Conservation (phyloP, 1,284 basidiomycete genomes). For the Naganishia cerealis region DNA sequence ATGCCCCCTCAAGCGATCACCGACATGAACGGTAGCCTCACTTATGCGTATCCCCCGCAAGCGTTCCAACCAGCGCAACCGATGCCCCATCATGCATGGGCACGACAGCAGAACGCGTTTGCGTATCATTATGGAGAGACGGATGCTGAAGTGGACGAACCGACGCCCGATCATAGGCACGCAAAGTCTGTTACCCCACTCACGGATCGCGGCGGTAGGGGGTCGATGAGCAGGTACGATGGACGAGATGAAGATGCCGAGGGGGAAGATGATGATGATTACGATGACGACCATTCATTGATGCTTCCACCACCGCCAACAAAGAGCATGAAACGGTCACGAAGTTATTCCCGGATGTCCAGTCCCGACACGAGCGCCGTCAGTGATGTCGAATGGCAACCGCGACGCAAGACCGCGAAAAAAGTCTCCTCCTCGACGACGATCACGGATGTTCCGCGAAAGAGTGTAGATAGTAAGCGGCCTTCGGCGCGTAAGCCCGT, state of each 20-base stretch:
- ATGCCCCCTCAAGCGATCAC: constrained; percentile 20
- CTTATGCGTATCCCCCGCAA: constrained; percentile 29
- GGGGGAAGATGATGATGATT: constrained; percentile 15
- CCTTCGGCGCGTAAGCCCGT: constrained; percentile 9
- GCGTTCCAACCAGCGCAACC: constrained; percentile 27
- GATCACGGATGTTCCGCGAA: background rate
- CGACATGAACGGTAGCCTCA: constrained; percentile 26
- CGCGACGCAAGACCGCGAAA: constrained; percentile 19
- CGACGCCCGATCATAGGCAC: constrained; percentile 21
- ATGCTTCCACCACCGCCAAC: background rate
- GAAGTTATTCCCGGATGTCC: background rate
- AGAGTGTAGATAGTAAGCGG: constrained; percentile 14
- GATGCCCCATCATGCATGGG: constrained; percentile 23
- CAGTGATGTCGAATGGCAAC: constrained; percentile 28
- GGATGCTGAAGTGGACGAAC: constrained; percentile 32
- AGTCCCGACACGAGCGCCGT: constrained; percentile 3
- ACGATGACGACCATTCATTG: background rate
- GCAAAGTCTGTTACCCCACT: constrained; percentile 2
- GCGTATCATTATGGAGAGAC: constrained; percentile 26
- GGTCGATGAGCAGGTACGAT: background rate
- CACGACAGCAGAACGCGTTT: constrained; percentile 28
- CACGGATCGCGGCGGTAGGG: background rate
- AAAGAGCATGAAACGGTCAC: constrained; percentile 9
- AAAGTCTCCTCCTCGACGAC: background rate
- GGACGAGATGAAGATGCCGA: constrained; percentile 4